Conservation (phyloP, 208 protist genomes). For the Trypanosoma lewisi region DNA sequence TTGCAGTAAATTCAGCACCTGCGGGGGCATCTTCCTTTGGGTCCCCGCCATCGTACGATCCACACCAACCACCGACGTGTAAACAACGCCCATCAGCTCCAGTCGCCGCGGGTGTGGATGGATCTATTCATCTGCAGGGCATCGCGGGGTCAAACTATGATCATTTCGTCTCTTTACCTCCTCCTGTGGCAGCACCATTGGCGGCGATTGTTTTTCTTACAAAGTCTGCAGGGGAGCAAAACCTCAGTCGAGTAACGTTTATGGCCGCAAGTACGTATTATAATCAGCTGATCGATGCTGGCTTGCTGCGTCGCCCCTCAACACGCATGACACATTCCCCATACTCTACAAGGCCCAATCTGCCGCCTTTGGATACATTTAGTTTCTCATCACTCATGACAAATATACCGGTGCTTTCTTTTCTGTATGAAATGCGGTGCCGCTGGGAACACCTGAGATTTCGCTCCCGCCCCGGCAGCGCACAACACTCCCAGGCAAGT, state of each 20-base stretch:
- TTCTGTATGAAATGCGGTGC: conserved; percentile 85
- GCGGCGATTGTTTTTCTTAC: conserved; percentile 83
- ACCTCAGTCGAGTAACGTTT: conserved; percentile 73
- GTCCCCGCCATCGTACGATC: conserved; percentile 17
- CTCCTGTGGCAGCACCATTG: conserved; percentile 68
- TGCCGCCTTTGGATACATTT: conserved; percentile 84
- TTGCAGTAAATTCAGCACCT: conserved; percentile 12
- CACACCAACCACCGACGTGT: background rate
- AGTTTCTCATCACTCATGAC: conserved; percentile 84
- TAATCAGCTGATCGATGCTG: conserved; percentile 70
- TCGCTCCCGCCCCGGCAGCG: conserved; percentile 25
- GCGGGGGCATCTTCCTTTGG: conserved; percentile 3
- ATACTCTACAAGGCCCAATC: conserved; percentile 1
- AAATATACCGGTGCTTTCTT: conserved; percentile 84
- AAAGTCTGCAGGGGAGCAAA: conserved; percentile 85
- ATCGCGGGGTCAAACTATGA: conserved; percentile 11
- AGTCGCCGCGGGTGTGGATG: background rate
- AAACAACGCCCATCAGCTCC: background rate
- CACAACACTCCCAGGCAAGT: conserved; percentile 12
- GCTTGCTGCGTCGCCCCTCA: conserved; percentile 41
- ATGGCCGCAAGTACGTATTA: conserved; percentile 83
- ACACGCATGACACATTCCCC: background rate
- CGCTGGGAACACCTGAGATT: conserved; percentile 69
- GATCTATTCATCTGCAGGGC: background rate
- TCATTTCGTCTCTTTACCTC: conserved; percentile 45